phyloP scores from a whole-genome alignment of 306 rosid species.

The Vigna hirtella region DNA sequence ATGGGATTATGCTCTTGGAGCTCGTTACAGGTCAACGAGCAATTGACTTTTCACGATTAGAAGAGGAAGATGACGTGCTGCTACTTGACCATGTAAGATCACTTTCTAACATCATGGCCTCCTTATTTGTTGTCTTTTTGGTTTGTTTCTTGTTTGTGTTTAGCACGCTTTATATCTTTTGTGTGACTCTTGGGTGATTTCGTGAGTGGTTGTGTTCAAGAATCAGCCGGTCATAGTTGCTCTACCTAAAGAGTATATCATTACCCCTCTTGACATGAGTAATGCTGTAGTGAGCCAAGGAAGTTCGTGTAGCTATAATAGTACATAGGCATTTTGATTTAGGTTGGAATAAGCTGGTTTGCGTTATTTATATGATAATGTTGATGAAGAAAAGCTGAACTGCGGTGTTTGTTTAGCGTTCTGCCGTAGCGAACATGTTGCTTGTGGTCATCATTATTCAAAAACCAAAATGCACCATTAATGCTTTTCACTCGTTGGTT shows the following conservation, averaged over 20 bases:
- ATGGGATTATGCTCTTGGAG: too few species aligned
- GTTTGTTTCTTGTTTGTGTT: constrained; percentile 36
- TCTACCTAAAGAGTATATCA: constrained; percentile 7
- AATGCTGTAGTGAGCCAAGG: constrained; percentile 1
- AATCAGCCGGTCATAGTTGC: not conserved
- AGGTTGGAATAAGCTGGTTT: not conserved
- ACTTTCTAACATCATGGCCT: constrained; percentile 28
- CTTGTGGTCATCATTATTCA: constrained; percentile 26
- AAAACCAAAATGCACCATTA: constrained; percentile 5
- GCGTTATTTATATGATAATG: constrained; percentile 1
- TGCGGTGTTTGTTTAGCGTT: constrained; percentile 8
- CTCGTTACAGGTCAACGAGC: too few species aligned
- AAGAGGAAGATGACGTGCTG: too few species aligned
- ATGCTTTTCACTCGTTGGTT: constrained; percentile 25
- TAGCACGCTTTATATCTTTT: constrained; percentile 39
- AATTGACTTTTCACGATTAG: too few species aligned
- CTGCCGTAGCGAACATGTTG: not conserved
- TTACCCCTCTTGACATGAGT: not conserved
- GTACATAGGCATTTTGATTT: constrained; percentile 27
- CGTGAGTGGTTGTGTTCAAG: not conserved
- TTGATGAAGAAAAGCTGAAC: not conserved
- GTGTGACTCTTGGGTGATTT: constrained; percentile 20
- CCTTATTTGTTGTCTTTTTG: constrained; percentile 11
- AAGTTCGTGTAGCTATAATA: constrained; percentile 26
- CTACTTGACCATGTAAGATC: constrained; percentile 90